Base-by-base conservation (phyloP, 345 rosid genomes). In the Salix udensis region DNA sequence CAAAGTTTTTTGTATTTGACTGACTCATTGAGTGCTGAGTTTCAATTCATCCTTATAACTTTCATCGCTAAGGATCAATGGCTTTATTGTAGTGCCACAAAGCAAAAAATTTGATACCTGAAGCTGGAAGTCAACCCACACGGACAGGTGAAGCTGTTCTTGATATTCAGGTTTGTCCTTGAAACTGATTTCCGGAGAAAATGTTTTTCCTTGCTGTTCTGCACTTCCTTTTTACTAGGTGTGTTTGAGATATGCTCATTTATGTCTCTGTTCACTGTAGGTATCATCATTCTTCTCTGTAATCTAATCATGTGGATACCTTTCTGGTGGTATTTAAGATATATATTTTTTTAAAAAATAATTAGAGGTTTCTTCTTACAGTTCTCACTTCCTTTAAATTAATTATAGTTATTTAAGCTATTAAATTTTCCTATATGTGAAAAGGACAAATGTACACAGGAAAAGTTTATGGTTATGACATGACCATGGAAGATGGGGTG, bases 71-170 rank as follows among this genome's bases (percentile, higher is more conserved):
- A 82, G 67, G 82, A n/a, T 50, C 77, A 79, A 68, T 82, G 74
- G 78, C 80, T 91, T 83, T 78, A 71, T 74, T 80, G 77, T 75
- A 95, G 98, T 96, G 99, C 84, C 99, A 96, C 80, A 96, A 96
- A 89, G 99, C 99, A 18, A 96, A 96, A 83, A 96, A 96, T 86
- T 88, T 96, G 88, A 89, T 96, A 68, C 99, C 99, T 81, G 99
- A 96, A 87, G 91, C 99, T 85, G 99, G 99, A 79, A 91, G 97
- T 86, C 98, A 96, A 87, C 97, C 99, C 66, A 93, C 99, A 50
- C 93, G 99, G 75, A 96, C 96, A 28, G 99, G 99, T 71, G 96
- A 91, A 88, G 97, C 98, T 55, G 98, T 96, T 83, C 86, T 96
- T 83, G 99, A 96, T 11, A 88, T 96, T 83, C 99, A 96, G 99